Percentiles rank a stretch among this genome's conserved stretches.
Conservation (phyloP, 441 rosid genomes). For the Euphorbia celastroides region DNA sequence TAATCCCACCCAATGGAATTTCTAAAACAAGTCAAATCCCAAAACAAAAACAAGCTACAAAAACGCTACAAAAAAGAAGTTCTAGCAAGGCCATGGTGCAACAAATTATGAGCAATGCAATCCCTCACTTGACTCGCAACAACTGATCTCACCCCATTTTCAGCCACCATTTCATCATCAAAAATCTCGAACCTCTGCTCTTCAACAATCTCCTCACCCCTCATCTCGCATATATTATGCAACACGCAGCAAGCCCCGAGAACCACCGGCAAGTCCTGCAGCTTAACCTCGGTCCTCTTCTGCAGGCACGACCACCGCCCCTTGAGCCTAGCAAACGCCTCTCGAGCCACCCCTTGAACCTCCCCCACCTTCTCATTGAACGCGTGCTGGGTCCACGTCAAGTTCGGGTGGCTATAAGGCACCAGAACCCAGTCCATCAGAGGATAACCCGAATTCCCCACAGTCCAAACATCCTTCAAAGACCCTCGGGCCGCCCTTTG, state of each 20-base stretch:
- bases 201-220: slow-evolving; percentile 43
- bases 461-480: slow-evolving; percentile 64
- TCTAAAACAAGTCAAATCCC: no score
- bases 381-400: slow-evolving; percentile 80
- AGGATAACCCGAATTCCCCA: slow-evolving; percentile 61
- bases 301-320: slow-evolving; percentile 77
- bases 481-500: slow-evolving; percentile 58
- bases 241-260: slow-evolving; percentile 16
- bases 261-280: slow-evolving; percentile 70
- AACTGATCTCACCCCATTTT: slow-evolving; percentile 43
- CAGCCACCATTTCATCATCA: slow-evolving; percentile 63
- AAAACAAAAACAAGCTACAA: neutral
- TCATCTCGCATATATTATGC: slow-evolving; percentile 13
- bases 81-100: slow-evolving; percentile 70
- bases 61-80: slow-evolving; percentile 13
- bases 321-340: slow-evolving; percentile 56
- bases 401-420: slow-evolving; percentile 64
- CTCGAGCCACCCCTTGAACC: slow-evolving; percentile 37
- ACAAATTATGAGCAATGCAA: slow-evolving; percentile 65
- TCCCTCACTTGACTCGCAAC: slow-evolving; percentile 50
- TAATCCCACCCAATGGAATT: neutral
- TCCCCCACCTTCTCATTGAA: slow-evolving; percentile 57
- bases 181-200: slow-evolving; percentile 45
- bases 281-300: slow-evolving; percentile 74
- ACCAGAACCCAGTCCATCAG: slow-evolving; percentile 70